Conservation (phyloP, 2,329 filamentous ascomycete genomes). For the Elsinoe necatrix region DNA sequence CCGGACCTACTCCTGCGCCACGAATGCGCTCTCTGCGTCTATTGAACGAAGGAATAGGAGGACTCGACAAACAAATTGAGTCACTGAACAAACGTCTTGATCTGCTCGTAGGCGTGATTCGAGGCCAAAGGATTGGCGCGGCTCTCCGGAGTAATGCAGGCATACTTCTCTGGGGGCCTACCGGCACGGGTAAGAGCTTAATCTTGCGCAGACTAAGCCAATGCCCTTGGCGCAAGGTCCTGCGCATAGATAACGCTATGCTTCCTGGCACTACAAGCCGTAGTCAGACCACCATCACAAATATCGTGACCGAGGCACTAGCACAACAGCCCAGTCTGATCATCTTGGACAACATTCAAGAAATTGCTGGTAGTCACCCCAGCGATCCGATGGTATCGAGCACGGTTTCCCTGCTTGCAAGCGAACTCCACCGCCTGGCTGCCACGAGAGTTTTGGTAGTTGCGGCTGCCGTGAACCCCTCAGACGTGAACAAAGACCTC, state of each 20-base stretch:
- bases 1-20: slow-evolving; percentile 15
- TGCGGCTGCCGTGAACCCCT: slow-evolving; percentile 63
- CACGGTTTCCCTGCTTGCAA: slow-evolving; percentile 35
- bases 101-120: slow-evolving; percentile 25
- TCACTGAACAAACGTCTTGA: slow-evolving; percentile 59
- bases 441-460: slow-evolving; percentile 59
- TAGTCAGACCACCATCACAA: slow-evolving; percentile 46
- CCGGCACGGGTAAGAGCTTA: slow-evolving; percentile 76
- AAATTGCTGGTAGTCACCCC: slow-evolving; percentile 53
- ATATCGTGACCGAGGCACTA: slow-evolving; percentile 61
- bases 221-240: slow-evolving; percentile 61
- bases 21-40: slow-evolving; percentile 23
- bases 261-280: slow-evolving; percentile 33
- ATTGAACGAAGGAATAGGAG: slow-evolving; percentile 50
- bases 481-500: slow-evolving; percentile 62
- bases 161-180: slow-evolving; percentile 69
- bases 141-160: slow-evolving; percentile 40
- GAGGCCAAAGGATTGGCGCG: slow-evolving; percentile 15
- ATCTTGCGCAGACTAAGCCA: slow-evolving; percentile 58
- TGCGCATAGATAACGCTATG: slow-evolving; percentile 47
- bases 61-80: slow-evolving; percentile 55
- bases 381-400: slow-evolving; percentile 33
- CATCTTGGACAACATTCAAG: slow-evolving; percentile 68
- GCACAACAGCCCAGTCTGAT: slow-evolving; percentile 66
- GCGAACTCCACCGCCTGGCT: slow-evolving; percentile 49